phyloP scores from a whole-genome alignment of 495 filamentous ascomycete species.

The Neurospora sp. region DNA sequence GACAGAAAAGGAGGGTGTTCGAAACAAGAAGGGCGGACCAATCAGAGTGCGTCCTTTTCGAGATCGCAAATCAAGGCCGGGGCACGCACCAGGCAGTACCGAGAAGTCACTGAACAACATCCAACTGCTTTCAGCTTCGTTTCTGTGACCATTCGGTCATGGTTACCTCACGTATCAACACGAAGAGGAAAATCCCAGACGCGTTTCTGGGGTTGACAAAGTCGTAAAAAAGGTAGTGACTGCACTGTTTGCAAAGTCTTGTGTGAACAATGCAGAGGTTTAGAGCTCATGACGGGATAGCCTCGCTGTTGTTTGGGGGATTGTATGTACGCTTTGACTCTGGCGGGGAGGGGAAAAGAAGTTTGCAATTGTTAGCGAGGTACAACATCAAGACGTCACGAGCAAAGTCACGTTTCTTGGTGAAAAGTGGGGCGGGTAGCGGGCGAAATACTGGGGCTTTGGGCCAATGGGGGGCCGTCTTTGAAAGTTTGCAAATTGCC shows the following conservation, averaged over 20 bases:
- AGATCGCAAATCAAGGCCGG: neutral
- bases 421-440: neutral
- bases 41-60: neutral
- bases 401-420: conserved; percentile 15
- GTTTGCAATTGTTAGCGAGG: neutral
- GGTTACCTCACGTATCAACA: too few species aligned
- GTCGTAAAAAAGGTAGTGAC: neutral
- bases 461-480: neutral
- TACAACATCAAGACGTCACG: conserved; percentile 11
- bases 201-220: neutral
- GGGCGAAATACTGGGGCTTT: neutral
- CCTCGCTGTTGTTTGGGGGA: neutral
- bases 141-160: too few species aligned
- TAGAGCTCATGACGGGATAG: neutral
- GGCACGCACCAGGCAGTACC: too few species aligned
- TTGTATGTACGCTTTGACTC: neutral
- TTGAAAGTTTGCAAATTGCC: neutral
- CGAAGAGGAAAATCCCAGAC: neutral
- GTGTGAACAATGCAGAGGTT: neutral
- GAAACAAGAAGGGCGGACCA: neutral
- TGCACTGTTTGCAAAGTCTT: neutral
- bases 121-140: neutral
- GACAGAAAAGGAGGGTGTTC: neutral
- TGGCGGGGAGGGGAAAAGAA: neutral
- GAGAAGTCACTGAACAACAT: neutral